Percentiles rank a stretch among this genome's conserved stretches.
Evolutionary conservation across 2,329 filamentous ascomycete genomes (phyloP).

Genomic region (Exophiala dermatitidis): DNA sequence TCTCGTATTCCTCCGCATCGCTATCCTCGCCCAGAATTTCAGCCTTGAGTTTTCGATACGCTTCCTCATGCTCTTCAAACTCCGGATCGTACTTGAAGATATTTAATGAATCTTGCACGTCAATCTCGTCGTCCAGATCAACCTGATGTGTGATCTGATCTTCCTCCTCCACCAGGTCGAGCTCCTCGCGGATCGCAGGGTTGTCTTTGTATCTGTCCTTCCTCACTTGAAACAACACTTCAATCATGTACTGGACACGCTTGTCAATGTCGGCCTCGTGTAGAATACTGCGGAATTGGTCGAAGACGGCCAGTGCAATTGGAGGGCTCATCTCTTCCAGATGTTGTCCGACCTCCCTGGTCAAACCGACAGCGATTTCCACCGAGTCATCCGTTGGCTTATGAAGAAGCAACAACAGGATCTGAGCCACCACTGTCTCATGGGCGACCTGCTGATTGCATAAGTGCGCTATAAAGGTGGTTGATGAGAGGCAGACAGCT

Average conservation of each 20-base stretch:
- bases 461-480: conserved; percentile 89
- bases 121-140: conserved; percentile 73
- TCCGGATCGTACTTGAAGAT: conserved; percentile 91
- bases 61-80: conserved; percentile 83
- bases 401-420: conserved; percentile 81
- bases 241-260: conserved; percentile 98
- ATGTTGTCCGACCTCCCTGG: conserved; percentile 86
- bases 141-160: conserved; percentile 92
- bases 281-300: conserved; percentile 89
- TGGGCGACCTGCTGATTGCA: conserved; percentile 95
- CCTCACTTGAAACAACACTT: conserved; percentile 91
- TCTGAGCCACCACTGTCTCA: conserved; percentile 88
- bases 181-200: conserved; percentile 78
- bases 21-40: conserved; percentile 94
- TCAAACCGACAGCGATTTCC: conserved; percentile 91
- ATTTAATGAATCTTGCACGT: conserved; percentile 80
- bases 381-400: conserved; percentile 97
- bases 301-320: conserved; percentile 84
- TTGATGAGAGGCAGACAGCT: conserved; percentile 84
- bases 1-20: conserved; percentile 65
- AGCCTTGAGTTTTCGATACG: conserved; percentile 82
- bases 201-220: conserved; percentile 98
- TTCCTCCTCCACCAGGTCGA: conserved; percentile 94
- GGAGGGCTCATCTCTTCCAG: conserved; percentile 89
- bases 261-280: conserved; percentile 98